Percentiles rank a stretch among this genome's conserved stretches.
Conservation (phyloP, 306 rosid species). For the Cicer pinnatifidum region DNA sequence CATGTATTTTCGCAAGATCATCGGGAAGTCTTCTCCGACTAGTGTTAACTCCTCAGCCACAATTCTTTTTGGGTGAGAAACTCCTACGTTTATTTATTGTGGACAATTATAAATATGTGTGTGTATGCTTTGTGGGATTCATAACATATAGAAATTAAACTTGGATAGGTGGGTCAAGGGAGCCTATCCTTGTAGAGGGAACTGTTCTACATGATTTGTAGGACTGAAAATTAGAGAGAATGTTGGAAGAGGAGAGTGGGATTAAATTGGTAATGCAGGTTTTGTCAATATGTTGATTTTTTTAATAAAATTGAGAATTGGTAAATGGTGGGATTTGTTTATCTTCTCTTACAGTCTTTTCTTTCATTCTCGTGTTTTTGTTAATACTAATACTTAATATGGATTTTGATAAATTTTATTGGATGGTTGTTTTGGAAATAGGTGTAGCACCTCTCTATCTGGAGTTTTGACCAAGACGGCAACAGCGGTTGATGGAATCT, state of each 20-base stretch:
- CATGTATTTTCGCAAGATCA: constrained; percentile 71
- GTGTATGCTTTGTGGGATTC: not conserved
- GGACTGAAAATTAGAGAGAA: too few species aligned
- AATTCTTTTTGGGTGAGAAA: constrained; percentile 84
- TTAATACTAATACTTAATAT: not conserved
- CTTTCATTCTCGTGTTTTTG: not conserved
- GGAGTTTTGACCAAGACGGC: constrained; percentile 84
- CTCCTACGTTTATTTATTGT: constrained; percentile 18
- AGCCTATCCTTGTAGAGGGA: not conserved
- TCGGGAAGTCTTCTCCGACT: constrained; percentile 62
- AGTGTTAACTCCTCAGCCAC: constrained; percentile 65
- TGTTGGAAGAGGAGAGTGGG: too few species aligned
- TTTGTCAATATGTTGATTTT: too few species aligned
- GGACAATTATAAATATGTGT: not conserved
- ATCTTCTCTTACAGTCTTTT: not conserved
- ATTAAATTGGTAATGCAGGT: not conserved
- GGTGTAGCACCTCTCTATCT: constrained; percentile 82
- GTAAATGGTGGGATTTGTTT: constrained; percentile 1
- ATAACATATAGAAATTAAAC: constrained; percentile 16
- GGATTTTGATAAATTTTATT: too few species aligned
- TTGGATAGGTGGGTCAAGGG: constrained; percentile 31
- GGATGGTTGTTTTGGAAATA: constrained; percentile 49
- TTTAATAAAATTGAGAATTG: not conserved
- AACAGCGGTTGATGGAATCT: constrained; percentile 59
- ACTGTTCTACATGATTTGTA: not conserved